Evolutionary conservation across 2,329 filamentous ascomycete genomes (phyloP).

Genomic region (Cercospora citrullina): DNA sequence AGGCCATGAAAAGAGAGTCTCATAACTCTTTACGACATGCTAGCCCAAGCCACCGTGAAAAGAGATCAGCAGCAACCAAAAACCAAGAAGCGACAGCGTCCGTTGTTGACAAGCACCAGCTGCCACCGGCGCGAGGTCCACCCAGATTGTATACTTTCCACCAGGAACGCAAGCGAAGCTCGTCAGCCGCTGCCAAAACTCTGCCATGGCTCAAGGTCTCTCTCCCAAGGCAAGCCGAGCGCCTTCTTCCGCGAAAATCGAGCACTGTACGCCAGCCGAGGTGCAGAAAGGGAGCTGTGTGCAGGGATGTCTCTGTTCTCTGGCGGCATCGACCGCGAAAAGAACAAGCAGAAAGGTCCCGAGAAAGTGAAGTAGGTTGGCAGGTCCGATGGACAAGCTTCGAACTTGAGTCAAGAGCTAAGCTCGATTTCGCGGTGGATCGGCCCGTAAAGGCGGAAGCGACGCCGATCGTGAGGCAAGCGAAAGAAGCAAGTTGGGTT

Average conservation of each 20-base stretch:
- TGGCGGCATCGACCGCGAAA: background rate
- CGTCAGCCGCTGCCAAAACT: background rate
- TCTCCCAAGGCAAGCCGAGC: background rate
- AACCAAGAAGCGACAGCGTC: background rate
- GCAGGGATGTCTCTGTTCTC: background rate
- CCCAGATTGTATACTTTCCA: background rate
- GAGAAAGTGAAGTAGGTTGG: background rate
- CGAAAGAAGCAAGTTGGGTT: background rate
- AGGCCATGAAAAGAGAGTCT: slow-evolving; percentile 1
- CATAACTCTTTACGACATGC: slow-evolving; percentile 4
- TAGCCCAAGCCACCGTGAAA: background rate
- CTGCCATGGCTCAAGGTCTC: background rate
- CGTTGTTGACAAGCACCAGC: background rate
- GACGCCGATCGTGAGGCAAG: background rate
- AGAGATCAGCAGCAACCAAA: background rate
- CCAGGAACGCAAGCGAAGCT: background rate
- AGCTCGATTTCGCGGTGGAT: background rate
- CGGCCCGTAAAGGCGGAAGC: background rate
- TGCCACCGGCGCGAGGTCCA: background rate
- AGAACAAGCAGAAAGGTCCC: background rate
- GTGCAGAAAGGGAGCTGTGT: background rate
- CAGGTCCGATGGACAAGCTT: background rate
- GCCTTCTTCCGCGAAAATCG: background rate
- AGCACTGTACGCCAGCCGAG: background rate
- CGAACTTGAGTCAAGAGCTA: slow-evolving; percentile 1